Evolutionary conservation across 139 green algal genomes (phyloP), one percentile per base, ranked within the genome.

Genomic region (Cymbomonas tetramitiformis): DNA sequence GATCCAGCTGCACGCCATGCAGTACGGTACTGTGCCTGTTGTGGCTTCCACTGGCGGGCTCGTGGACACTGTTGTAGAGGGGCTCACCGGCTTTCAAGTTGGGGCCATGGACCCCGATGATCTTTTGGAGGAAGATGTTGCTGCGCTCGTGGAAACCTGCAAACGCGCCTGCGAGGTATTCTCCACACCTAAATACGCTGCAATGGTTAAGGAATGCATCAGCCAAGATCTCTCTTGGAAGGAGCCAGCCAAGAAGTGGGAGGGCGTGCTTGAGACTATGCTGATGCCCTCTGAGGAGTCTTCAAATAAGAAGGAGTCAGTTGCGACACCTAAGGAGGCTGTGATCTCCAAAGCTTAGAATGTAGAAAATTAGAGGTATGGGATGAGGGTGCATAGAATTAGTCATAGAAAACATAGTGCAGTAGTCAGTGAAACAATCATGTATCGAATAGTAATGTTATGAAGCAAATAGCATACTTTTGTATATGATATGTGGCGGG

Each of bases 11-110:
- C 88, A 95, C 48, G 82, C 80, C 53, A 90, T 90, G 79, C 56
- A 56, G 15, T 79, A 80, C 55, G 73, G 73, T 28, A 79, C 71
- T 1, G 82, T 97, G 29, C 91, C 91, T 19, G 64, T 98, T 49
- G 91, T 97, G 2, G 67, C 90, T 19, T 93, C 86, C 40, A 95
- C 84, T n/a, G 91, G 89, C 40, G 90, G 90, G 34, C 76, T 98
- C 43, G 87, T 96, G 10, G 91, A 98, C 78, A 98, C 91, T 1
- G 91, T 98, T 8, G 94, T 91, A 73, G 91, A 98, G 61, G 84
- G 87, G 29, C 76, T 92, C 34, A 98, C 91, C 18, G 91, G 89
- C 56, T 97, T 96, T 83, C 91, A 97, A 64, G 91, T 94, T 65
- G 86, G 86, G 29, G 64, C 70, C 4, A 71, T 93, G 26, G 75